These are phyloP conservation scores for Nigrospora oryzae DNA, from an alignment of 2,329 filamentous ascomycete species.

Conservation along the genomic window DNA sequence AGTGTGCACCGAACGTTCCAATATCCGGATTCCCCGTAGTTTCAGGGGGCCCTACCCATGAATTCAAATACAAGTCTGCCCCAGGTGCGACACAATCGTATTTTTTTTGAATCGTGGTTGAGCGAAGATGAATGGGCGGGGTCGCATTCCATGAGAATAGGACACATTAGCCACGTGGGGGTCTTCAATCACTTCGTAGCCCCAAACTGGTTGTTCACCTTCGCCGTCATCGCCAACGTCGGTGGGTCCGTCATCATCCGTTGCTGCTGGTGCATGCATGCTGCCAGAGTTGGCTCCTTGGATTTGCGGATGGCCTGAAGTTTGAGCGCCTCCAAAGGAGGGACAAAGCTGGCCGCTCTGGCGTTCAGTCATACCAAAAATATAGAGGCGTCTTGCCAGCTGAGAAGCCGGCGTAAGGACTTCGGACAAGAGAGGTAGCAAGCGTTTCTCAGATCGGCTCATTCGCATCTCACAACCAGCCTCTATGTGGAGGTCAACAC, in stretches of 20 bases:
- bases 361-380: background rate
- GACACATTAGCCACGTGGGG: background rate
- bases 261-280: too few relatives aligned
- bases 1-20: background rate
- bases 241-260: too few relatives aligned
- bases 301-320: too few relatives aligned
- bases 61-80: background rate
- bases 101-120: too few relatives aligned
- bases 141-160: background rate
- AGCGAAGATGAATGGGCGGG: background rate
- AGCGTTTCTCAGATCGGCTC: too few relatives aligned
- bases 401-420: background rate
- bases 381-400: conserved; percentile 1
- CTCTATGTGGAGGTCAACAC: background rate
- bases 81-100: too few relatives aligned
- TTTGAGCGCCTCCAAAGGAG: too few relatives aligned
- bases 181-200: background rate
- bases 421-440: background rate
- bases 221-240: background rate
- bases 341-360: too few relatives aligned
- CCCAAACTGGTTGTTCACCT: background rate
- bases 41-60: background rate
- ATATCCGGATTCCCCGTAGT: background rate
- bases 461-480: background rate
- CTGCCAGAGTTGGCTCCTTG: too few relatives aligned